Evolutionary conservation across 345 rosid genomes (phyloP).

Genomic region (Gossypium australe): DNA sequence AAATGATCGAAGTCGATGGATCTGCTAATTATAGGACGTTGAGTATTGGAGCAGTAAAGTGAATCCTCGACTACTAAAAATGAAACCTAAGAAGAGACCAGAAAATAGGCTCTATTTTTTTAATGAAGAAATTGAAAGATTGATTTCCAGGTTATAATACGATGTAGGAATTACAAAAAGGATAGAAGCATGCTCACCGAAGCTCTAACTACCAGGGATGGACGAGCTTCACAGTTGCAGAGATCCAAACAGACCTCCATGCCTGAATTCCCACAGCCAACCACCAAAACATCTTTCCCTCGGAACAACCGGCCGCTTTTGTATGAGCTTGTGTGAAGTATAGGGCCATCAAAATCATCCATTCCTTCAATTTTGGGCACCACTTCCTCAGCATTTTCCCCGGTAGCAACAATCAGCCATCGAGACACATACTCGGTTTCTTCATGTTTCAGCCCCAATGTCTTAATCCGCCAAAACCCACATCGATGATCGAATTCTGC

Average conservation of each 20-base stretch:
- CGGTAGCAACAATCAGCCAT: constrained; percentile 71
- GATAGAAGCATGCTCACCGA: constrained; percentile 40
- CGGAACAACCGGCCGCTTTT: constrained; percentile 49
- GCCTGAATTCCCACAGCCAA: constrained; percentile 95
- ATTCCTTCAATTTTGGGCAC: constrained; percentile 65
- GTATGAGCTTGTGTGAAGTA: constrained; percentile 57
- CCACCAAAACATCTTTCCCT: constrained; percentile 59
- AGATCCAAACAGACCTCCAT: constrained; percentile 93
- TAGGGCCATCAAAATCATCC: constrained; percentile 42
- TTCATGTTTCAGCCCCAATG: constrained; percentile 28
- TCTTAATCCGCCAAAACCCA: constrained; percentile 58
- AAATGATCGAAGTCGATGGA: background rate
- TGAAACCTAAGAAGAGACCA: background rate
- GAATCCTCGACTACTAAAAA: background rate
- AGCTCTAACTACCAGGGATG: constrained; percentile 69
- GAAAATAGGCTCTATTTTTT: background rate
- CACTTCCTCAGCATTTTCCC: constrained; percentile 76
- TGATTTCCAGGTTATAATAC: background rate
- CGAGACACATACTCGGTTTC: constrained; percentile 44
- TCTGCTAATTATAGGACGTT: background rate
- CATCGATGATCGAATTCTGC: constrained; percentile 45
- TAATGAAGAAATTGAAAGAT: background rate
- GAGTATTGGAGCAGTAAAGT: background rate
- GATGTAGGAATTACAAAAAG: background rate
- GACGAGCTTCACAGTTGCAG: constrained; percentile 56